Percentiles rank a stretch among this genome's conserved stretches.
These are phyloP conservation scores for Ceratobasidium papillatum DNA, from an alignment of 1,284 basidiomycete genomes.

Conservation along the genomic window DNA sequence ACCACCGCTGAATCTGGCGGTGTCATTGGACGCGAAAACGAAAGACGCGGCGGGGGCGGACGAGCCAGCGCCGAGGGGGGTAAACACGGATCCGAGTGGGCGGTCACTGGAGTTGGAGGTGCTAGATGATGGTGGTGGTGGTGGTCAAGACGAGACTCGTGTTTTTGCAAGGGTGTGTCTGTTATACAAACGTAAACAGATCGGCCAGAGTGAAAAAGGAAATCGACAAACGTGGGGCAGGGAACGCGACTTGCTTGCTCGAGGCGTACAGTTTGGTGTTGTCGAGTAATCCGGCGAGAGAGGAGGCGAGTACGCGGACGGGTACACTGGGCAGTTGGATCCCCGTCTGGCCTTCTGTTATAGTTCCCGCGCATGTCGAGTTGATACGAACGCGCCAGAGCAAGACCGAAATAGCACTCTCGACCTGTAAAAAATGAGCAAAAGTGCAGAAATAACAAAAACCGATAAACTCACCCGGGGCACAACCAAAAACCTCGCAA, in stretches of 20 bases:
- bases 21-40: conserved; percentile 32
- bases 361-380: conserved; percentile 17
- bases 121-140: conserved; percentile 18
- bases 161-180: conserved; percentile 22
- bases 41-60: background rate
- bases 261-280: conserved; percentile 39
- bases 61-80: background rate
- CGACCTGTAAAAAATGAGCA: background rate
- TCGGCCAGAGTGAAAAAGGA: background rate
- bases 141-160: conserved; percentile 1
- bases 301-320: conserved; percentile 26
- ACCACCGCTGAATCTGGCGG: conserved; percentile 27
- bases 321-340: conserved; percentile 28
- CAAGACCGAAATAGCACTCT: conserved; percentile 36
- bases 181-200: conserved; percentile 14
- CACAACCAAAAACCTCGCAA: conserved; percentile 33
- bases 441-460: background rate
- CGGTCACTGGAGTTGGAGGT: background rate
- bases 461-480: conserved; percentile 8
- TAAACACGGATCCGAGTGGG: conserved; percentile 1
- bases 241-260: conserved; percentile 18
- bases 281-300: conserved; percentile 29
- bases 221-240: conserved; percentile 21
- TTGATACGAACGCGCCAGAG: conserved; percentile 36
- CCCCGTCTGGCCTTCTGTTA: conserved; percentile 8